A percentile compares a stretch with the other conserved stretches of the same genome.
Evolutionary conservation across 305 asterid genomes (phyloP).

Genomic region (Petunia hybrid): DNA sequence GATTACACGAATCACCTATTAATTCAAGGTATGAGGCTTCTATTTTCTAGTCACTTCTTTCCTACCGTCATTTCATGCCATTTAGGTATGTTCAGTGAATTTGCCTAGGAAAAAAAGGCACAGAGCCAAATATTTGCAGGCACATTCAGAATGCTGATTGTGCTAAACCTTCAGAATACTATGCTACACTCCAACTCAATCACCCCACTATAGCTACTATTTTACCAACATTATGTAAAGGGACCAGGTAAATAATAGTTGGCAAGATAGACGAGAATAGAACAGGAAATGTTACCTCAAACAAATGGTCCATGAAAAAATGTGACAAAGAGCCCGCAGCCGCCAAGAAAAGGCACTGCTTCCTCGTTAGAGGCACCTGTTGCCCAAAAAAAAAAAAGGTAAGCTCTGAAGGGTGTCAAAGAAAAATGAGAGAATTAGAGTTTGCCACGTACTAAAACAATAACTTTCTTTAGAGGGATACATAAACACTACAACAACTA

Average conservation of each 20-base stretch:
- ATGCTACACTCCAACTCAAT: not conserved
- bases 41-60: too few species aligned
- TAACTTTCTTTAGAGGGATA: not conserved
- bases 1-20: not conserved
- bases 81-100: not conserved
- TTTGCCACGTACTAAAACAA: not conserved
- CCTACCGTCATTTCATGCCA: not conserved
- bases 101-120: not conserved
- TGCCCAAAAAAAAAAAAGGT: not conserved
- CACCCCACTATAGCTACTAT: not conserved
- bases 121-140: not conserved
- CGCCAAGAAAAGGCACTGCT: constrained; percentile 75
- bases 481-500: not conserved
- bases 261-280: not conserved
- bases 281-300: constrained; percentile 62
- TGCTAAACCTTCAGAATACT: not conserved
- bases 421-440: not conserved
- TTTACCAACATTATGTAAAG: not conserved
- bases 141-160: too few species aligned
- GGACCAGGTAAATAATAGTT: not conserved
- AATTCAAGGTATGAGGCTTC: not conserved
- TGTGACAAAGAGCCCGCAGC: constrained; percentile 90
- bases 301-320: constrained; percentile 85
- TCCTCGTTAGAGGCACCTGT: constrained; percentile 67
- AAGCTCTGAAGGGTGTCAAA: not conserved